These are phyloP conservation scores for Aspergillus uvarum DNA, from an alignment of 2,329 filamentous ascomycete species.

Conservation along the genomic window DNA sequence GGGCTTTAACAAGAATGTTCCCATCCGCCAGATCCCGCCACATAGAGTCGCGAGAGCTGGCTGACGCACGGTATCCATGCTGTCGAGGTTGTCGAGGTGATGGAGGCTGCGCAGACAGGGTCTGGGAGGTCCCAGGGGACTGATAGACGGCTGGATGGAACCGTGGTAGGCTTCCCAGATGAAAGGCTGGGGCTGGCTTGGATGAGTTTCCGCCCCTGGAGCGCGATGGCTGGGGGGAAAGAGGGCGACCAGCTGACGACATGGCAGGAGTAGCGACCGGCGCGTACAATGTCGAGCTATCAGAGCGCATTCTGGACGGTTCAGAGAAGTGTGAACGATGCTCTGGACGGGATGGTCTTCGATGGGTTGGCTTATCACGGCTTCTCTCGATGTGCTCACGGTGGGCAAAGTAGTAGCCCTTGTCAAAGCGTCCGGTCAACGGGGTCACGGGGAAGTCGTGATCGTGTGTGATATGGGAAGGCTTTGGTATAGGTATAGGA, in stretches of 20 bases:
- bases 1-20: slow-evolving; percentile 31
- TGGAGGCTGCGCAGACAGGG: slow-evolving; percentile 28
- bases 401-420: slow-evolving; percentile 36
- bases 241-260: slow-evolving; percentile 33
- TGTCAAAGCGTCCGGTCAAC: slow-evolving; percentile 40
- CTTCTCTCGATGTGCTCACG: slow-evolving; percentile 22
- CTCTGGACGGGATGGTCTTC: slow-evolving; percentile 15
- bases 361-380: slow-evolving; percentile 18
- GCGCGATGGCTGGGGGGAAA: slow-evolving; percentile 38
- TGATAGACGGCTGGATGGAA: slow-evolving; percentile 49
- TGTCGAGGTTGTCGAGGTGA: slow-evolving; percentile 36
- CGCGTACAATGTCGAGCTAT: slow-evolving; percentile 34
- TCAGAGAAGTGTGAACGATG: slow-evolving; percentile 13
- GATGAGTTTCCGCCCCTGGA: slow-evolving; percentile 32
- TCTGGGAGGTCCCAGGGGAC: slow-evolving; percentile 26
- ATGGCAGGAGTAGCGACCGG: slow-evolving; percentile 33
- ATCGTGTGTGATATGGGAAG: slow-evolving; percentile 25
- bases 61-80: slow-evolving; percentile 32
- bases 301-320: slow-evolving; percentile 33
- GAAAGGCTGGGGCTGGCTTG: slow-evolving; percentile 39
- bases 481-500: slow-evolving; percentile 38
- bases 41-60: slow-evolving; percentile 39
- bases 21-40: slow-evolving; percentile 45
- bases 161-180: slow-evolving; percentile 44
- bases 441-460: slow-evolving; percentile 40